Evolutionary conservation across 495 filamentous ascomycete genomes (phyloP), one percentile per base, ranked within the genome.

Genomic region (Trichoderma asperelloides): DNA sequence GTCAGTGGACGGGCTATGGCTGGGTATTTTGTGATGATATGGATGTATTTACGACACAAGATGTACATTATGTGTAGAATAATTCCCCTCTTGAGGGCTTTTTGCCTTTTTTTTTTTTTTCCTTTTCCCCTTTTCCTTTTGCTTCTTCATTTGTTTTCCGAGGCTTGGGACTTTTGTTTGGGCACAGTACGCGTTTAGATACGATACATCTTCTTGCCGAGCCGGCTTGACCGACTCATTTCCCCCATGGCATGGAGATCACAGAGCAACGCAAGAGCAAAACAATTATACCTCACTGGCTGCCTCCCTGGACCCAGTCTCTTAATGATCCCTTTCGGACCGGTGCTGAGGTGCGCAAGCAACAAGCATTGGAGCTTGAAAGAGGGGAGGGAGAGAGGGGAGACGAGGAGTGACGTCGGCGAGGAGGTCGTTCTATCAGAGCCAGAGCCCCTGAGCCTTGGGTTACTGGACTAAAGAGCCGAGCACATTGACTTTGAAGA

Each of bases 401-500:
- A 23, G 27, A 47, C 21, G 41, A 16, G 39, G 39, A 27, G 41
- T 30, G 64, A 47, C 41, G 64, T 40, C 33, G 27, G 62, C 23
- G 64, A 68, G 55, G 67, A 27, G 78, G 78, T 81, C 80, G 77
- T 81, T 81, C 75, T 80, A 71, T 81, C 81, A 83, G 81, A 83
- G 69, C 76, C 75, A 45, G 77, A 69, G 72, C 79, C 80, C 78
- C 76, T 76, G 71, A 81, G 76, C 71, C 78, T 81, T 80, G 79
- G 81, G 78, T 72, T 69, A 71, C 71, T 76, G 80, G 80, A 83
- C 80, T 83, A 83, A 78, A 81, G 75, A 79, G 80, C 78, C 77
- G 79, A 82, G 80, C 78, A 83, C 78, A 83, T 81, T 74, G 18
- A 4, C 15, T 28, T 23, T 21, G 16, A 60, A 64, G 63, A 23